Evolutionary conservation across 805 yeast species (phyloP), one percentile per base, ranked within the genome.

Genomic region (Hagleromyces aurorensis): DNA sequence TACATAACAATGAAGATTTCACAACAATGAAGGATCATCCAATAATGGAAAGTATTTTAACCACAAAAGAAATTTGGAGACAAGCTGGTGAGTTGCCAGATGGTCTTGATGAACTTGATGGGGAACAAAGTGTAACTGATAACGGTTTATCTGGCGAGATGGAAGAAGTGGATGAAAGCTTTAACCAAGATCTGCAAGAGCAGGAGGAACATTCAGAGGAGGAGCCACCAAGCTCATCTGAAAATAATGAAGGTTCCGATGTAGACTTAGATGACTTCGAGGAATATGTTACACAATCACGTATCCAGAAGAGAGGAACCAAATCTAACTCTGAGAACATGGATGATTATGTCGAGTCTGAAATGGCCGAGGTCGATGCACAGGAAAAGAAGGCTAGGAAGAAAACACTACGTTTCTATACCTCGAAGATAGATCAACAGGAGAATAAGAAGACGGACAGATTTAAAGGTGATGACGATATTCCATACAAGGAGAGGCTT

Each of bases 341-440:
- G 5, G 69, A 67, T 37, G 91, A 80, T 53, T 78, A 62, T 48
- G 66, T 73, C n/a, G 94, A 85, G 48, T 65, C 75, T 16, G 74
- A 69, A 19, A 69, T 82, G 24, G 93, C 82, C 29, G 91, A 75
- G 16, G 76, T 85, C 27, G 97, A 91, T 57, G 68, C 70, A 25
- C 94, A 84, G 49, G 97, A 86, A 35, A 89, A 87, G 62, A 72
- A 70, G 36, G 71, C 76, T 13, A 75, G 93, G 46, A 81, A 78
- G 64, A 74, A 73, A 51, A 70, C 94, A 2, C 71, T 91, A 47
- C 77, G 97, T 37, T 91, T 91, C 75, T 91, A 91, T 68, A 91
- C 98, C 1, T 83, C 97, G 35, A 87, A 89, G 59, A 87, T 91
- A 57, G 96, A 86, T 55, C 94, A 87, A 61, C 78, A 78, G 30